A percentile compares a stretch with the other conserved stretches of the same genome.
Conservation (phyloP, 1,284 basidiomycete genomes). For the Apiotrichum montevideense region DNA sequence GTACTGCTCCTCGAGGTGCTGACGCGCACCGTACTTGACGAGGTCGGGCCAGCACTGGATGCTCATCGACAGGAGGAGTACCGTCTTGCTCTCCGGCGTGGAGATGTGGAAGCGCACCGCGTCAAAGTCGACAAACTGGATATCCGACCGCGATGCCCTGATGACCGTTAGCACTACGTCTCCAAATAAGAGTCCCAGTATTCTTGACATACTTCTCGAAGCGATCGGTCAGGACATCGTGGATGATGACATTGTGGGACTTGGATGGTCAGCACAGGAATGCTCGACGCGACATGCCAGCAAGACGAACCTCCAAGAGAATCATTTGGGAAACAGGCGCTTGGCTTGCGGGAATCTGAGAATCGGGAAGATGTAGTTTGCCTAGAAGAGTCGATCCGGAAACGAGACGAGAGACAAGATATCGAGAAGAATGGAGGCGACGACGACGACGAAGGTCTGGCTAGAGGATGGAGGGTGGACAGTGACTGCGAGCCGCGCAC, state of each 20-base stretch:
- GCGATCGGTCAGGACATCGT: conserved; percentile 85
- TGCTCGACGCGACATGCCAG: no score
- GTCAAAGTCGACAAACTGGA: conserved; percentile 96
- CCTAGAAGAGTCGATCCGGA: no score
- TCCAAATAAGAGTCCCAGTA: background rate
- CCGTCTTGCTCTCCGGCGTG: conserved; percentile 73
- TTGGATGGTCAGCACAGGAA: conserved; percentile 36
- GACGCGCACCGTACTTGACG: conserved; percentile 74
- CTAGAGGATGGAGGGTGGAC: background rate
- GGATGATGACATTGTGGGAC: conserved; percentile 88
- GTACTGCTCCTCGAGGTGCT: conserved; percentile 79
- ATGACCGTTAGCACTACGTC: no score
- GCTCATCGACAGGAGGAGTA: conserved; percentile 83
- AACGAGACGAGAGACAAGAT: no score
- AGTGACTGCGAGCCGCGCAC: background rate
- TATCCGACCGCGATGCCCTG: conserved; percentile 84
- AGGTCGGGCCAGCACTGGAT: conserved; percentile 97
- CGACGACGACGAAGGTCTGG: background rate
- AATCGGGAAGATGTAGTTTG: no score
- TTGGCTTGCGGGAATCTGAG: no score
- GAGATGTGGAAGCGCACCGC: conserved; percentile 91
- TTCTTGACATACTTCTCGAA: conserved; percentile 64
- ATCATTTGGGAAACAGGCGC: conserved; percentile 53
- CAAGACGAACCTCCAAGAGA: conserved; percentile 58
- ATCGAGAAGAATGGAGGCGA: background rate